phyloP scores from a whole-genome alignment of 1,284 basidiomycete species.

The Ustilago cynodontis region DNA sequence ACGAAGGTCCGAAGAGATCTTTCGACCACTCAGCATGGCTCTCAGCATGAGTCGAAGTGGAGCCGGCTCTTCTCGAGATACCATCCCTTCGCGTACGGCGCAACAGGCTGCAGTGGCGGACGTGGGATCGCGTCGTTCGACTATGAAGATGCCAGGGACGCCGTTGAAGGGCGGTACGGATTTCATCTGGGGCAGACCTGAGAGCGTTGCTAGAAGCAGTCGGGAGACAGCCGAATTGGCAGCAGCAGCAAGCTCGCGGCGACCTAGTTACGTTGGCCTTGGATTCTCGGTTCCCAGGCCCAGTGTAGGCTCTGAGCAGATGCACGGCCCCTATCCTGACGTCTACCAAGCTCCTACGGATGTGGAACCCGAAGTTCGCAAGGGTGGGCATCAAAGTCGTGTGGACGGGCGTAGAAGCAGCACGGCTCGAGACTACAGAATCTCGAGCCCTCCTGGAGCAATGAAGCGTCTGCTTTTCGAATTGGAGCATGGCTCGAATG shows the following conservation, averaged over 20 bases:
- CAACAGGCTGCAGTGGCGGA: neutral
- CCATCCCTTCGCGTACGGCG: neutral
- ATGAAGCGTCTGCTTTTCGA: constrained; percentile 17
- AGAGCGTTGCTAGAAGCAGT: neutral
- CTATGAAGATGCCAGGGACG: constrained; percentile 5
- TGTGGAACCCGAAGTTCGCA: too few species aligned
- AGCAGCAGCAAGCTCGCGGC: neutral
- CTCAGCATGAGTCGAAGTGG: constrained; percentile 10
- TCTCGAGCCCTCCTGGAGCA: constrained; percentile 19
- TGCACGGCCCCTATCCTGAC: neutral
- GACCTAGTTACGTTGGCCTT: neutral
- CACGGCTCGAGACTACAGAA: neutral
- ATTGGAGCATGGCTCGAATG: constrained; percentile 7
- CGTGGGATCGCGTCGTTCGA: neutral
- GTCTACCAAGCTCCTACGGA: neutral
- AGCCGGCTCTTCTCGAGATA: constrained; percentile 18
- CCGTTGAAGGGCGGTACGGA: constrained; percentile 14
- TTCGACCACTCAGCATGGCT: constrained; percentile 26
- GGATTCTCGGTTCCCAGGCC: constrained; percentile 5
- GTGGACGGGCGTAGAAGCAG: neutral
- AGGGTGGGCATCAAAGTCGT: neutral
- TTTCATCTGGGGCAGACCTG: constrained; percentile 13
- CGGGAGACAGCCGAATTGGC: neutral
- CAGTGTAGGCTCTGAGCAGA: neutral
- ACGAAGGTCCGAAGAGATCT: constrained; percentile 34